Conservation (phyloP, 1,284 basidiomycete genomes). For the Heterobasidion occidentale region DNA sequence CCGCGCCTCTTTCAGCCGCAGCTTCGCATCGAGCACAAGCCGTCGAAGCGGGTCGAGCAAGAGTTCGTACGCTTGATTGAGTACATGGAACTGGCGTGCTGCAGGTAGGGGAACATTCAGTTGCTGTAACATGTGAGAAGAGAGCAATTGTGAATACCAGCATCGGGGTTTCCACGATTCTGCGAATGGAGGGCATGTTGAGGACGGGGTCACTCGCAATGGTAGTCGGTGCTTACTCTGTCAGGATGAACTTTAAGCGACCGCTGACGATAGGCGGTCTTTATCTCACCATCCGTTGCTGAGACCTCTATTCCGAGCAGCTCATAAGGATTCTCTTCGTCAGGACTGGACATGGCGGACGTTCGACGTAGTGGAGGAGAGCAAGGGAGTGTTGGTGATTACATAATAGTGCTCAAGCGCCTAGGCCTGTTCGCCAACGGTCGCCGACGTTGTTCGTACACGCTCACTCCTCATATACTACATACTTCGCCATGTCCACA, state of each 20-base stretch:
- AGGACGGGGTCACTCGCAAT: constrained; percentile 5
- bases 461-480: no score
- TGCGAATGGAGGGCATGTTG: constrained; percentile 18
- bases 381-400: neutral
- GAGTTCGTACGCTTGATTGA: constrained; percentile 81
- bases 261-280: constrained; percentile 74
- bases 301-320: constrained; percentile 60
- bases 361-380: neutral
- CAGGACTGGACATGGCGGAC: constrained; percentile 8
- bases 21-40: constrained; percentile 75
- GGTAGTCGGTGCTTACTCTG: constrained; percentile 43
- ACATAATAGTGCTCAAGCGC: no score
- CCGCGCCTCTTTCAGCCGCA: constrained; percentile 64
- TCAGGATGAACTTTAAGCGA: constrained; percentile 89
- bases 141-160: constrained; percentile 33
- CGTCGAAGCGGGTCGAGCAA: constrained; percentile 79
- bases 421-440: no score
- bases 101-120: neutral
- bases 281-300: constrained; percentile 78
- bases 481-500: neutral
- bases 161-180: constrained; percentile 77
- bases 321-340: constrained; percentile 71
- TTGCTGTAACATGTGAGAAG: neutral
- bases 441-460: no score
- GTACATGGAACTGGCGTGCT: constrained; percentile 82